Conservation (phyloP, 176 grass and related monocot genomes). For the Oryza officinalis region DNA sequence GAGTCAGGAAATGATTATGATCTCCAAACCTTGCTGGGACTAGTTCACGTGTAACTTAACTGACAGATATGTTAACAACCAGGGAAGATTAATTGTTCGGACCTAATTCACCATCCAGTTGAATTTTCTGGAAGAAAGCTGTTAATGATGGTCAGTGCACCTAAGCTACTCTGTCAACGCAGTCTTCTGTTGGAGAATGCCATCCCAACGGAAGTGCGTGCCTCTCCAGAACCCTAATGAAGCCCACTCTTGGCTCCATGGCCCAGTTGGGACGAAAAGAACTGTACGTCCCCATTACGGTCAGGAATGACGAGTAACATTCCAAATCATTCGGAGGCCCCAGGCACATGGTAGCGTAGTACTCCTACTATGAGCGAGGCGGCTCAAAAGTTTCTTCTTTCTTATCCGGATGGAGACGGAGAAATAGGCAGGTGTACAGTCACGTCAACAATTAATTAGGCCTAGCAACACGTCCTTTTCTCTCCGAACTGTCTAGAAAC, state of each 20-base stretch:
- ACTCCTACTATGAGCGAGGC: too few relatives aligned
- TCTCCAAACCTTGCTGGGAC: too few relatives aligned
- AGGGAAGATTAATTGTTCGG: too few relatives aligned
- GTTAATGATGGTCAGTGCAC: neutral
- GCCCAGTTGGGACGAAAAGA: neutral
- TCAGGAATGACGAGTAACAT: neutral
- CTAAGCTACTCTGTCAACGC: neutral
- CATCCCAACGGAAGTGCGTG: neutral
- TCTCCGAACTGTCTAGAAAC: constrained; percentile 14
- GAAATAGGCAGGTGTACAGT: neutral
- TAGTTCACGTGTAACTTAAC: too few relatives aligned
- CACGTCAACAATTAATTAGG: constrained; percentile 24
- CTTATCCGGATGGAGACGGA: neutral
- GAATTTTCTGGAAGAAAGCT: neutral
- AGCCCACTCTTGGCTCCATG: neutral
- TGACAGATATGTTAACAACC: too few relatives aligned
- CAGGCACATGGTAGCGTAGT: neutral
- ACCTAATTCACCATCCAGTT: neutral
- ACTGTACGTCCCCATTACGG: neutral
- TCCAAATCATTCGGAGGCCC: neutral
- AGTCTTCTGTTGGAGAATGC: neutral
- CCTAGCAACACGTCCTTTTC: neutral
- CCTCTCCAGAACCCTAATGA: neutral
- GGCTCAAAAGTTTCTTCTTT: neutral
- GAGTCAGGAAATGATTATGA: too few relatives aligned